Percentiles rank a stretch among this genome's conserved stretches.
These are phyloP conservation scores for Entomortierella chlamydospora DNA, from an alignment of 192 early-diverging fungal species.

Conservation along the genomic window DNA sequence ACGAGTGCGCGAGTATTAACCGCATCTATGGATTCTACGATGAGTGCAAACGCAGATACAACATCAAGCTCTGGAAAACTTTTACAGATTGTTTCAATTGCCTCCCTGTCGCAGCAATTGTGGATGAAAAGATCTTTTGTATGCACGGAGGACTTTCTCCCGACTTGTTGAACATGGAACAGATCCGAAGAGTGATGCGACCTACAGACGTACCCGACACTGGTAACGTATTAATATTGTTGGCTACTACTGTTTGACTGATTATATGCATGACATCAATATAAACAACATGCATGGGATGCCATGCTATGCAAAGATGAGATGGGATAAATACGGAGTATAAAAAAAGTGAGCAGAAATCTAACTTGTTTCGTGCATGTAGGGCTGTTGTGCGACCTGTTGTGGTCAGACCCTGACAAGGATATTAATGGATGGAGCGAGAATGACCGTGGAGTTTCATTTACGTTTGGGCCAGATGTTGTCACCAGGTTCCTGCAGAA, in stretches of 20 bases:
- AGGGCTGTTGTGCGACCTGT: conserved; percentile 90
- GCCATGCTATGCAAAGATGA: too few species aligned
- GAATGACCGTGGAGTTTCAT: conserved; percentile 95
- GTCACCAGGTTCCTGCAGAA: conserved; percentile 92
- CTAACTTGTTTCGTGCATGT: background rate
- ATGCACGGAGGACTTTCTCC: conserved; percentile 99
- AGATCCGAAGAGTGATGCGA: conserved; percentile 95
- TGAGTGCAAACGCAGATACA: conserved; percentile 96
- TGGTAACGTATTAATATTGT: conserved; percentile 53
- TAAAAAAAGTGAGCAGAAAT: too few species aligned
- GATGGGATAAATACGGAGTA: background rate
- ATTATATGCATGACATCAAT: background rate
- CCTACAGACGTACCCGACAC: conserved; percentile 99
- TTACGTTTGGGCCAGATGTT: conserved; percentile 96
- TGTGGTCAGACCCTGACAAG: conserved; percentile 99
- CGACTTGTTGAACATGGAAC: conserved; percentile 96
- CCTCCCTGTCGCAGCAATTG: conserved; percentile 95
- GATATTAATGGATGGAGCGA: conserved; percentile 96
- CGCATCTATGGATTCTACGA: conserved; percentile 99
- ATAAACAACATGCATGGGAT: background rate
- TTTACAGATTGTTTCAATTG: conserved; percentile 99
- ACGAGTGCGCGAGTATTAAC: conserved; percentile 97
- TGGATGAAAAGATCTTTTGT: conserved; percentile 98
- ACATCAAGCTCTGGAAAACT: conserved; percentile 99
- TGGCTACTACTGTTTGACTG: background rate